Evolutionary conservation across 2,329 filamentous ascomycete genomes (phyloP).

Genomic region (Pseudocercospora pini-densiflorae): DNA sequence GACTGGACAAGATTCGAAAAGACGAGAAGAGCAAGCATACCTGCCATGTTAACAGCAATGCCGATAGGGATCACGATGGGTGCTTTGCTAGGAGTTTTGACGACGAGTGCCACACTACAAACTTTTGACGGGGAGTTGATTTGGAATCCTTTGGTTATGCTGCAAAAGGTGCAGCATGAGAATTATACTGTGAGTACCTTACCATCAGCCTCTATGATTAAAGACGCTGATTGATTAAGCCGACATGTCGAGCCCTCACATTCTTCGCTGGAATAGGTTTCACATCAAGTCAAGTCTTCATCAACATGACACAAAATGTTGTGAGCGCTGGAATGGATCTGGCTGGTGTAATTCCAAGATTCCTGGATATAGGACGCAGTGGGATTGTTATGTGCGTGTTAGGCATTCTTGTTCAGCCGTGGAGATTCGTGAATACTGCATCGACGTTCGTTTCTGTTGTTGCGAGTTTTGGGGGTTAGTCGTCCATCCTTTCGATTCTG

Average conservation of each 20-base stretch:
- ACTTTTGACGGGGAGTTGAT: constrained; percentile 26
- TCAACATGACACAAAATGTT: constrained; percentile 35
- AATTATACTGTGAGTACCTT: constrained; percentile 19
- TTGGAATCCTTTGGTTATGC: constrained; percentile 32
- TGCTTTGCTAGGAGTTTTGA: constrained; percentile 11
- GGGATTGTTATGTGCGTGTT: constrained; percentile 33
- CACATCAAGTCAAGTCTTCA: constrained; percentile 30
- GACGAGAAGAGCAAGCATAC: neutral
- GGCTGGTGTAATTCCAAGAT: constrained; percentile 33
- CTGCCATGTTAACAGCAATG: constrained; percentile 1
- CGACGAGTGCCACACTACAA: constrained; percentile 26
- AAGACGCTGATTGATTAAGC: neutral
- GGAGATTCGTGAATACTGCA: constrained; percentile 32
- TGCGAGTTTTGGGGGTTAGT: constrained; percentile 29
- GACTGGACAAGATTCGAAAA: constrained; percentile 13
- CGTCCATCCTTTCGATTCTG: neutral
- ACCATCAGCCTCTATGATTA: neutral
- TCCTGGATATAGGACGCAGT: constrained; percentile 25
- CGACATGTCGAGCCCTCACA: constrained; percentile 32
- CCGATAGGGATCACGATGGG: neutral
- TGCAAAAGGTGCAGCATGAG: constrained; percentile 25
- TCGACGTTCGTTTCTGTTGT: constrained; percentile 36
- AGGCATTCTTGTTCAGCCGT: constrained; percentile 32
- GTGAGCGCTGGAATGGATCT: constrained; percentile 38
- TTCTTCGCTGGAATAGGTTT: constrained; percentile 39